phyloP scores from a whole-genome alignment of 1,139 yeast genomes.

The Candida pseudoviswanathii region DNA sequence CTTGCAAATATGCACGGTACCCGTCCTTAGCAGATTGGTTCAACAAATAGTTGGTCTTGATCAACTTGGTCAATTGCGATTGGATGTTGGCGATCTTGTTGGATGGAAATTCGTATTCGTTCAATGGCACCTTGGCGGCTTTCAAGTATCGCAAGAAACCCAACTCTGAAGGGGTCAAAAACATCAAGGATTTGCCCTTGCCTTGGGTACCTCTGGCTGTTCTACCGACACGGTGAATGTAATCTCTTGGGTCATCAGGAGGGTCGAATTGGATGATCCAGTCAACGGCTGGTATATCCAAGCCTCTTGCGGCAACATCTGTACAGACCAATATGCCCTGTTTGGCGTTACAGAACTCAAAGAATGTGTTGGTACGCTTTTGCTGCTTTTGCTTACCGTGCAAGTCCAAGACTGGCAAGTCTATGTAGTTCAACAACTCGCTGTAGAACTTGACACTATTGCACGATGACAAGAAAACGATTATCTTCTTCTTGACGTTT shows the following conservation, averaged over 20 bases:
- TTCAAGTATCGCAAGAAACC: slow-evolving; percentile 93
- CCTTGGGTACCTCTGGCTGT: slow-evolving; percentile 95
- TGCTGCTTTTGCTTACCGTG: slow-evolving; percentile 99
- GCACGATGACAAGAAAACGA: slow-evolving; percentile 92
- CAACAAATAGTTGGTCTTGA: slow-evolving; percentile 88
- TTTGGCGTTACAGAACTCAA: slow-evolving; percentile 96
- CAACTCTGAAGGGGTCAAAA: slow-evolving; percentile 87
- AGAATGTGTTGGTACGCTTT: slow-evolving; percentile 95
- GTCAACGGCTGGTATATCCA: slow-evolving; percentile 95
- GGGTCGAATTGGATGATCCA: slow-evolving; percentile 98
- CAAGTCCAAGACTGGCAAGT: slow-evolving; percentile 90
- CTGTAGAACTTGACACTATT: slow-evolving; percentile 96
- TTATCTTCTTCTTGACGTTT: slow-evolving; percentile 84
- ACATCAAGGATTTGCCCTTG: slow-evolving; percentile 92
- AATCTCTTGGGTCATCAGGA: slow-evolving; percentile 98
- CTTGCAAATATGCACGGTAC: slow-evolving; percentile 92
- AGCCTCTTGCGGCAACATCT: slow-evolving; percentile 97
- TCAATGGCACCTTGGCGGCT: slow-evolving; percentile 95
- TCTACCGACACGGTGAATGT: slow-evolving; percentile 97
- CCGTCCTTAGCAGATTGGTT: slow-evolving; percentile 98
- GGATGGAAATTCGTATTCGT: slow-evolving; percentile 94
- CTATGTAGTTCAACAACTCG: slow-evolving; percentile 91
- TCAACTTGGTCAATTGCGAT: slow-evolving; percentile 86
- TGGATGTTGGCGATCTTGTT: slow-evolving; percentile 95
- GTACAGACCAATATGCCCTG: slow-evolving; percentile 93